A percentile compares a stretch with the other conserved stretches of the same genome.
These are phyloP conservation scores for Musa schizocarpa DNA, from an alignment of 176 grass and related monocot genomes.

Conservation along the genomic window DNA sequence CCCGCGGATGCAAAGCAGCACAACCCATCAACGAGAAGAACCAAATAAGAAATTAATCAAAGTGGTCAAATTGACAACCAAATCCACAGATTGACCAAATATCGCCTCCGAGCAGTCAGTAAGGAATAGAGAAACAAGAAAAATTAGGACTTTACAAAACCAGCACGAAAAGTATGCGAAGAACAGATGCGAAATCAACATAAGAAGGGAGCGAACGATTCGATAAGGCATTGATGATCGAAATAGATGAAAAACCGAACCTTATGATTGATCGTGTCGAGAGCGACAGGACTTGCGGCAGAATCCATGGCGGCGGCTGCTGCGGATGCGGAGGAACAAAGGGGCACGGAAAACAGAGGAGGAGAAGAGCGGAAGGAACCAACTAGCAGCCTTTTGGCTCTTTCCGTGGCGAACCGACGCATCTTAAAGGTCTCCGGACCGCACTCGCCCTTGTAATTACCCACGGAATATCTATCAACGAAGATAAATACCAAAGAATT, in stretches of 20 bases:
- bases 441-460: too few species aligned
- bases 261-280: conserved; percentile 34
- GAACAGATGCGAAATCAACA: neutral
- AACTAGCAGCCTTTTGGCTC: neutral
- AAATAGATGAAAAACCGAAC: conserved; percentile 9
- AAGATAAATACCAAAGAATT: too few species aligned
- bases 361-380: neutral
- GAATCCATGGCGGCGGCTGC: conserved; percentile 8
- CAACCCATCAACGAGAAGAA: neutral
- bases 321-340: neutral
- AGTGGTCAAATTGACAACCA: too few species aligned
- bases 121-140: neutral
- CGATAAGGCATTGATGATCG: neutral
- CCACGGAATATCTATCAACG: too few species aligned
- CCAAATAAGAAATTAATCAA: neutral
- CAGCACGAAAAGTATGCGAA: neutral
- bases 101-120: too few species aligned
- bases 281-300: conserved; percentile 10
- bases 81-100: too few species aligned
- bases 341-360: neutral
- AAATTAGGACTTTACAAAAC: neutral
- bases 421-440: neutral
- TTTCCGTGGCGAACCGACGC: conserved; percentile 14
- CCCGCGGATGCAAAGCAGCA: too few species aligned
- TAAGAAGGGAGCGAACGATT: neutral